phyloP scores from a whole-genome alignment of 2,329 filamentous ascomycete species.

The Teratosphaeria nubilosa region DNA sequence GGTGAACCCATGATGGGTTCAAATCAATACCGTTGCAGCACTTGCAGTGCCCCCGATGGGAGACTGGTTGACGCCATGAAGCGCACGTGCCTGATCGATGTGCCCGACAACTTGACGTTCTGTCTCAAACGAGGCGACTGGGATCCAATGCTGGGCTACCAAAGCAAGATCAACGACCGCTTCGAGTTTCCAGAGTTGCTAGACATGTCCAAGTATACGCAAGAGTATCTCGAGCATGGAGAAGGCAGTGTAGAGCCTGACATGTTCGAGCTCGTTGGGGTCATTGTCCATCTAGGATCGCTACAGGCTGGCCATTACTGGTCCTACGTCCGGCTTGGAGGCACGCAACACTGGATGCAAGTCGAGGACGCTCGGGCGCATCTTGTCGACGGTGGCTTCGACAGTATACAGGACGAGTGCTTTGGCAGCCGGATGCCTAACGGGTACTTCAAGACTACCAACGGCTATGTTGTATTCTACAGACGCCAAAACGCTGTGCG shows the following conservation, averaged over 20 bases:
- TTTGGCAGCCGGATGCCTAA: slow-evolving; percentile 53
- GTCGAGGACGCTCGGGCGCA: slow-evolving; percentile 87
- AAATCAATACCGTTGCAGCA: slow-evolving; percentile 97
- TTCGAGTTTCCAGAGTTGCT: slow-evolving; percentile 79
- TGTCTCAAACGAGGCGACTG: slow-evolving; percentile 86
- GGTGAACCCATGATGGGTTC: slow-evolving; percentile 93
- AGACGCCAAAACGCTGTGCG: slow-evolving; percentile 45
- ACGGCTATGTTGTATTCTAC: slow-evolving; percentile 98
- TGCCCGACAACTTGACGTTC: slow-evolving; percentile 90
- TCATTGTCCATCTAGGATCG: slow-evolving; percentile 86
- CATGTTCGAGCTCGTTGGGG: slow-evolving; percentile 84
- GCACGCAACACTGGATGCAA: slow-evolving; percentile 59
- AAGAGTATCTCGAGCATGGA: slow-evolving; percentile 66
- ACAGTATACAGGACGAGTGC: slow-evolving; percentile 62
- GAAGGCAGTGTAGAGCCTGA: slow-evolving; percentile 52
- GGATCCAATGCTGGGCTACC: slow-evolving; percentile 60
- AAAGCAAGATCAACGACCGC: slow-evolving; percentile 85
- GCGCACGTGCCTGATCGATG: slow-evolving; percentile 72
- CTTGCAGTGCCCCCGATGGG: slow-evolving; percentile 55
- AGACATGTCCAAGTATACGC: slow-evolving; percentile 81
- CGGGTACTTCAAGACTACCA: slow-evolving; percentile 44
- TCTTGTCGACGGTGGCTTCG: slow-evolving; percentile 55
- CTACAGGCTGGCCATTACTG: slow-evolving; percentile 96
- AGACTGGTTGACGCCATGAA: slow-evolving; percentile 82
- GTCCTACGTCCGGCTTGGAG: slow-evolving; percentile 77